Evolutionary conservation across 2,329 filamentous ascomycete genomes (phyloP).

Genomic region (Tolypocladium sp.): DNA sequence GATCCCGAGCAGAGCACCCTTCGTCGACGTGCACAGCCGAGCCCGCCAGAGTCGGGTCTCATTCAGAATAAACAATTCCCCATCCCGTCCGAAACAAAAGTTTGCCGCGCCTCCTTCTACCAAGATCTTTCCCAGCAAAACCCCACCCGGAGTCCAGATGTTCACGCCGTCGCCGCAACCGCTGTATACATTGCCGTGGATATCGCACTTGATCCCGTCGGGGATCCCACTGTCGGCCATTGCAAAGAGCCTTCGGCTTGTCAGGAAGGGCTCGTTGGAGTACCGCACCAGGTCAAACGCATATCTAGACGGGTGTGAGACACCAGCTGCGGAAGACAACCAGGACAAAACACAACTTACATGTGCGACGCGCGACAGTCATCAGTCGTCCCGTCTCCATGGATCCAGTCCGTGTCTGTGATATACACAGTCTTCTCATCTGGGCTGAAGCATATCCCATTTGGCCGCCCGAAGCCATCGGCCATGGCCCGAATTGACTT

Average conservation of each 20-base stretch:
- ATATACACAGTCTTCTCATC: constrained; percentile 34
- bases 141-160: constrained; percentile 36
- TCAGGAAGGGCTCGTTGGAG: constrained; percentile 27
- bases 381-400: constrained; percentile 23
- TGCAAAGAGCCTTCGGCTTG: constrained; percentile 40
- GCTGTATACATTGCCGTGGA: constrained; percentile 37
- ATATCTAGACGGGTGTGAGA: constrained; percentile 13
- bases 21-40: constrained; percentile 4
- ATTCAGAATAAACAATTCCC: constrained; percentile 38
- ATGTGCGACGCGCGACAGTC: constrained; percentile 13
- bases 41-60: constrained; percentile 33
- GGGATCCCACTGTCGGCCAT: constrained; percentile 38
- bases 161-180: constrained; percentile 40
- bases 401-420: constrained; percentile 29
- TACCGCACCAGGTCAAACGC: constrained; percentile 22
- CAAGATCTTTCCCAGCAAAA: constrained; percentile 34
- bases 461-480: constrained; percentile 36
- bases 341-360: constrained; percentile 10
- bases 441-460: constrained; percentile 36
- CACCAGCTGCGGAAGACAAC: not conserved
- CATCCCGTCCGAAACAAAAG: constrained; percentile 35
- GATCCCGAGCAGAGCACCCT: constrained; percentile 11
- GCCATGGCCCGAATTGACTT: constrained; percentile 33
- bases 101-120: constrained; percentile 33
- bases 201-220: constrained; percentile 36